Percentiles rank a stretch among this genome's conserved stretches.
phyloP scores from a whole-genome alignment of 352 stramenopile genomes.

The Pythium aristosporum region DNA sequence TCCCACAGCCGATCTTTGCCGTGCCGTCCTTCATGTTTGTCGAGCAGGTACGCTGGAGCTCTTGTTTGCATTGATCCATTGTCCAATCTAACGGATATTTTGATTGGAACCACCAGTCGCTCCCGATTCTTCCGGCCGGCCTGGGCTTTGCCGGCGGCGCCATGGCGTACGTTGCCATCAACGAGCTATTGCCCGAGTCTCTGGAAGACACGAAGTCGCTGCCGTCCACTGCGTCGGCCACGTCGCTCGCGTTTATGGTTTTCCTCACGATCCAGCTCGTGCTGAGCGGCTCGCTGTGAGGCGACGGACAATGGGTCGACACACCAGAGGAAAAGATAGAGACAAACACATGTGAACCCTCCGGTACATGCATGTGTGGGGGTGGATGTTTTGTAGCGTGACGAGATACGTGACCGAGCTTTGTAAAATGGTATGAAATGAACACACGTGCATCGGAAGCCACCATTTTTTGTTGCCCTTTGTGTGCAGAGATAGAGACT shows the following conservation, averaged over 20 bases:
- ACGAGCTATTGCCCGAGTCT: conserved; percentile 79
- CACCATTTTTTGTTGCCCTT: too few relatives aligned
- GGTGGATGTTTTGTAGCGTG: conserved; percentile 9
- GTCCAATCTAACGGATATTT: background rate
- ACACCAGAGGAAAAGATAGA: too few relatives aligned
- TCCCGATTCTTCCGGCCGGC: conserved; percentile 93
- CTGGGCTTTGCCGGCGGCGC: conserved; percentile 96
- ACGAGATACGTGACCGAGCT: background rate
- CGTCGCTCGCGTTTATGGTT: conserved; percentile 73
- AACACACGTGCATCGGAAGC: background rate
- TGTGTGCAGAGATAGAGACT: too few relatives aligned
- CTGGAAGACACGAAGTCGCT: conserved; percentile 85
- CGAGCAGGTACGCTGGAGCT: conserved; percentile 38
- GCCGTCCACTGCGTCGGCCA: conserved; percentile 61
- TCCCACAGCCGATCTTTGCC: conserved; percentile 97
- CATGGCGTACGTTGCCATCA: conserved; percentile 96
- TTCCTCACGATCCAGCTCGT: conserved; percentile 84
- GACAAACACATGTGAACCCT: background rate
- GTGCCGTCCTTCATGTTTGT: conserved; percentile 94
- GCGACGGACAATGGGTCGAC: background rate
- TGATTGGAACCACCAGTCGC: conserved; percentile 56
- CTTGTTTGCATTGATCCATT: background rate
- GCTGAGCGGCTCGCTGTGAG: conserved; percentile 51
- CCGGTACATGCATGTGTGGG: background rate
- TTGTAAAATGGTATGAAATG: conserved; percentile 6